Conservation (phyloP, 805 yeast species). For the Cyberlindnera amylophila region DNA sequence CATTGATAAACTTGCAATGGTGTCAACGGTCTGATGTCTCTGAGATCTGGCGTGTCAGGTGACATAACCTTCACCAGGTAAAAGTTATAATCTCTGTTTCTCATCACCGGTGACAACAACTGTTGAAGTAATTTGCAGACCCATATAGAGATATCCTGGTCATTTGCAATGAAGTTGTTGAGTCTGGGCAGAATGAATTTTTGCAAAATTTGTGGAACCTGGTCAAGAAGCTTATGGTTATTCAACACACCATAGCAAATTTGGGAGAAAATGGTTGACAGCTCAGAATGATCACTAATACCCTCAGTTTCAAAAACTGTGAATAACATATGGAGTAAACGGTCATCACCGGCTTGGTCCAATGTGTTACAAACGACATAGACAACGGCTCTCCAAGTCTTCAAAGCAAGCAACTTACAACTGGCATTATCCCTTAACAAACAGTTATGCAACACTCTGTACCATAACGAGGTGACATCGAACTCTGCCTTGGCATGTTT, state of each 20-base stretch:
- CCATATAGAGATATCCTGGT: background rate
- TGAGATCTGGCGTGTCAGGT: constrained; percentile 13
- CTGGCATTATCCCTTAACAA: constrained; percentile 2
- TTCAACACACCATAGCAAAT: constrained; percentile 12
- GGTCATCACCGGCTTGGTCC: background rate
- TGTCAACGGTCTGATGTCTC: constrained; percentile 11
- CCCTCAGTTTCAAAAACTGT: constrained; percentile 4
- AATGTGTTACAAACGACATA: constrained; percentile 8
- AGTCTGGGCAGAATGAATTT: constrained; percentile 3
- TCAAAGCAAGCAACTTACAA: constrained; percentile 8
- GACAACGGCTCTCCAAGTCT: constrained; percentile 18
- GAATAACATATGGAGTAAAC: constrained; percentile 7
- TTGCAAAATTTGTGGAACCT: background rate
- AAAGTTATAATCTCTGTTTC: background rate
- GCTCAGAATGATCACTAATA: no score
- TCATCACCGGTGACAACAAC: background rate
- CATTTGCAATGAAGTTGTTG: background rate
- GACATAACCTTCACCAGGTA: constrained; percentile 8
- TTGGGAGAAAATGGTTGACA: constrained; percentile 3
- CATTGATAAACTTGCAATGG: constrained; percentile 2
- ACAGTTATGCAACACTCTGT: constrained; percentile 1
- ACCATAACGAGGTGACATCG: constrained; percentile 8
- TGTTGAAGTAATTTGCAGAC: constrained; percentile 4
- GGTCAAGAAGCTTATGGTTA: constrained; percentile 3
- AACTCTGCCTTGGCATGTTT: background rate